Evolutionary conservation across 2,329 filamentous ascomycete genomes (phyloP), one percentile per base, ranked within the genome.

Genomic region (Chaetomium strumarium): DNA sequence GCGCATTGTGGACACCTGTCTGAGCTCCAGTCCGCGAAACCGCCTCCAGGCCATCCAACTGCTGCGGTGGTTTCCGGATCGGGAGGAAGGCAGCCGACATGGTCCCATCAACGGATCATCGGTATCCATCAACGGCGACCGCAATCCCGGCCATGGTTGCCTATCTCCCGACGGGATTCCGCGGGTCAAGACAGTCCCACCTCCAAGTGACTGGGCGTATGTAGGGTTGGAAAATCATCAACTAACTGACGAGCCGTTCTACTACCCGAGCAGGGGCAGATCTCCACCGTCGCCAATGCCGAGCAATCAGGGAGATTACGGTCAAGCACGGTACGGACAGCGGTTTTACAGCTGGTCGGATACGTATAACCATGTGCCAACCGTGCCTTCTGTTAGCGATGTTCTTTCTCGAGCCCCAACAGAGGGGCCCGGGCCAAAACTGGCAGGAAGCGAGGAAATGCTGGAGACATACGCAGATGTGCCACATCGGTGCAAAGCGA

Each of bases 1-100:
- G 55, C 75, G 80, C 14, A 76, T 96, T 45, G 83, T 95, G 36
- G 79, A 84, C 49, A 83, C 83, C 14, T 97, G 92, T 66, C 75
- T 97, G 47, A 86, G 81, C 58, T 77, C 85, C 29, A 77, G 84
- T 53, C 92, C 93, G 7, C 82, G 86, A 52, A 73, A 81, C 50
- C 81, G 93, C 46, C 72, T 83, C 11, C 83, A 89, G 46, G 92
- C 93, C 3, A 81, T 83, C 45, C 78, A 84, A 24, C 76, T 97
- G 13, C 73, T 95, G 13, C 67, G 70, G 1, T 72, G 83, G 59
- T 93, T 95, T 56, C 88, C 89, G 8, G 61, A 69, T 12, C 55
- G 42, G 1, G 58, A 62, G 11, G 55, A 64, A 24, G 64, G 65
- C 10, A 56, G 60, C 5, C 59, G 65, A 4, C 59, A 61, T 50